These are phyloP conservation scores for Trypanosoma melophagium DNA, from an alignment of 208 protist species.

Conservation along the genomic window DNA sequence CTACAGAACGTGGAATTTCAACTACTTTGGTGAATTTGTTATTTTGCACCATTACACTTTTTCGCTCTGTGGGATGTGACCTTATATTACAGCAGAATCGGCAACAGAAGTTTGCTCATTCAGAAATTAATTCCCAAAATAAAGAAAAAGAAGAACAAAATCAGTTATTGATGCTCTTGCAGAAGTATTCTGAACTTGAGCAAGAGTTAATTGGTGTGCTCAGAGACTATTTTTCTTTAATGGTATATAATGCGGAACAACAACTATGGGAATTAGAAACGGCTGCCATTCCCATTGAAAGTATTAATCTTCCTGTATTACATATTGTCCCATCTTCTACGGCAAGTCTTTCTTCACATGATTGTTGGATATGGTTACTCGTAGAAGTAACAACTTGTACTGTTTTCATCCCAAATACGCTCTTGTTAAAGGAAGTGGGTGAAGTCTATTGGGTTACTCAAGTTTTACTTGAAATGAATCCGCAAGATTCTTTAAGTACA, in stretches of 20 bases:
- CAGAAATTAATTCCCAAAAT: not conserved
- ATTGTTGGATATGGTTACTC: constrained; percentile 50
- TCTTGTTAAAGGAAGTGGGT: too few relatives aligned
- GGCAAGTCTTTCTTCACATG: constrained; percentile 34
- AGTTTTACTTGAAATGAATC: constrained; percentile 22
- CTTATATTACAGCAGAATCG: not conserved
- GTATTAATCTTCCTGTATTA: constrained; percentile 20
- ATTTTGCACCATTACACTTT: constrained; percentile 38
- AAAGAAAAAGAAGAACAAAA: not conserved
- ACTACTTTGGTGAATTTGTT: constrained; percentile 40
- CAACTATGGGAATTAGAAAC: constrained; percentile 36
- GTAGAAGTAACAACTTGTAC: constrained; percentile 20
- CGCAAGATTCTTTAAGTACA: constrained; percentile 12
- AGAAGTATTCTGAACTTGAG: constrained; percentile 9
- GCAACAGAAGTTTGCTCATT: not conserved
- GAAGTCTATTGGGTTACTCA: constrained; percentile 11
- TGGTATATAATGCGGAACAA: constrained; percentile 39
- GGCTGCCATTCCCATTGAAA: not conserved
- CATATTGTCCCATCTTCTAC: constrained; percentile 34
- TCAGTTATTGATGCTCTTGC: not conserved
- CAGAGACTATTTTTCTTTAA: constrained; percentile 28
- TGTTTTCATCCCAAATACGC: not conserved
- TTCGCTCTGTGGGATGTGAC: constrained; percentile 17
- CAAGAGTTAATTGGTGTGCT: constrained; percentile 15
- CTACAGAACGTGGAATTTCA: constrained; percentile 17